Evolutionary conservation across 177 flowering plant genomes (phyloP).

Genomic region (Telopea speciosissima): DNA sequence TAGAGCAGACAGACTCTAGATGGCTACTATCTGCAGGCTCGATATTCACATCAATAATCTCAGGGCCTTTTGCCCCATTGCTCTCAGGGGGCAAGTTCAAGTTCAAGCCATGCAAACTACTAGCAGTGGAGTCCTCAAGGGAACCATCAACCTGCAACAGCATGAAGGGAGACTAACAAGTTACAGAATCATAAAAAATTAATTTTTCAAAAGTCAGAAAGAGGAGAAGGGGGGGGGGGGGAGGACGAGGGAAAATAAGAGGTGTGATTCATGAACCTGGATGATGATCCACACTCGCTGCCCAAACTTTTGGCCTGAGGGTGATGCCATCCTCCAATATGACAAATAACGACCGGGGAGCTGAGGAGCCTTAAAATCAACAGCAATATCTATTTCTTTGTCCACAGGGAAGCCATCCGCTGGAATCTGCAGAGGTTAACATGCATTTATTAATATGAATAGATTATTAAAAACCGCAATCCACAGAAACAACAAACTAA

Average conservation of each 20-base stretch:
- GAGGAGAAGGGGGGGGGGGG: not conserved
- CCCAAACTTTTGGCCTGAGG: conserved; percentile 67
- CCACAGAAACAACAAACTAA: not conserved
- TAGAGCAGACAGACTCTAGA: conserved; percentile 11
- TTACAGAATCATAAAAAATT: not conserved
- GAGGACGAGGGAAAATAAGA: not conserved
- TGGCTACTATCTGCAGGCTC: conserved; percentile 22
- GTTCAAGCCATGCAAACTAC: conserved; percentile 28
- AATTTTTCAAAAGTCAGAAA: not conserved
- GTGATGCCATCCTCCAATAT: conserved; percentile 78
- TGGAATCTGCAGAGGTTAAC: conserved; percentile 44
- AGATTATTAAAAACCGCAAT: no score
- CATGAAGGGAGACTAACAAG: not conserved
- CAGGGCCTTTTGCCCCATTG: conserved; percentile 12
- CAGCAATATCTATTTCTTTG: conserved; percentile 59
- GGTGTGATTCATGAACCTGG: conserved; percentile 34
- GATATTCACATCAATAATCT: conserved; percentile 32
- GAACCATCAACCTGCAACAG: conserved; percentile 19
- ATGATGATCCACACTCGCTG: conserved; percentile 93
- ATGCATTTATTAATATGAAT: not conserved
- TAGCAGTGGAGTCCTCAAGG: not conserved
- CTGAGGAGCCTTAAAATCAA: conserved; percentile 69
- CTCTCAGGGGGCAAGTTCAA: conserved; percentile 56
- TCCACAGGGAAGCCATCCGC: conserved; percentile 37
- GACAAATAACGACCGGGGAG: conserved; percentile 73